A percentile compares a stretch with the other conserved stretches of the same genome.
Conservation (phyloP, 1,284 basidiomycete genomes). For the Kwoniella shivajii region DNA sequence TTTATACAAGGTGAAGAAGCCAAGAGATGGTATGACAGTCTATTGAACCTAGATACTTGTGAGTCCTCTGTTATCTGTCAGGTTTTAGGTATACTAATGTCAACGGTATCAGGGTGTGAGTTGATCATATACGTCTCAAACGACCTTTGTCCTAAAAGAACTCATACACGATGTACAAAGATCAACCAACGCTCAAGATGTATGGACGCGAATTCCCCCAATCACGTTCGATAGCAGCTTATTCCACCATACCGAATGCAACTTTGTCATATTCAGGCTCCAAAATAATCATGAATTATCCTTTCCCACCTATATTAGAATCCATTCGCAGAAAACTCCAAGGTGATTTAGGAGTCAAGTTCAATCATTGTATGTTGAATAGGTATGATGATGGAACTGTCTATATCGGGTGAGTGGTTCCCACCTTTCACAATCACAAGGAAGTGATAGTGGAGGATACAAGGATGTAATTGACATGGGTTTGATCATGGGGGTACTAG, state of each 20-base stretch:
- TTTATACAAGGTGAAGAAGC: constrained; percentile 51
- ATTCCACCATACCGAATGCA: constrained; percentile 53
- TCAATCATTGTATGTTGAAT: constrained; percentile 62
- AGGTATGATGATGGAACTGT: constrained; percentile 58
- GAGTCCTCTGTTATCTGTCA: constrained; percentile 10
- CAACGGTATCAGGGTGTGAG: constrained; percentile 34
- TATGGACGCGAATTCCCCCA: constrained; percentile 59
- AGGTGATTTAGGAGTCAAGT: constrained; percentile 53
- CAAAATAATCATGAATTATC: constrained; percentile 54
- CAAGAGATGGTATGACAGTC: constrained; percentile 53
- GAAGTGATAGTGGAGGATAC: neutral
- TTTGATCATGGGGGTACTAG: constrained; percentile 1
- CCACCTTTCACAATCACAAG: neutral
- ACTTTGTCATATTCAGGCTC: constrained; percentile 57
- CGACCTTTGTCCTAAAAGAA: too few species aligned
- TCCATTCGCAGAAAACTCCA: constrained; percentile 54
- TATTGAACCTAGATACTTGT: constrained; percentile 55
- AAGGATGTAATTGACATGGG: neutral
- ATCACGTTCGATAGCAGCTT: constrained; percentile 58
- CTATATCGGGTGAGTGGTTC: constrained; percentile 56
- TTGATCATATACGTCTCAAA: neutral
- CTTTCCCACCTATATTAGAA: constrained; percentile 55
- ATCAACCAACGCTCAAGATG: constrained; percentile 60
- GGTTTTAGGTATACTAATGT: neutral
- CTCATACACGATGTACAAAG: constrained; percentile 18